Evolutionary conservation across 2,329 filamentous ascomycete genomes (phyloP).

Genomic region (Periconia sp.): DNA sequence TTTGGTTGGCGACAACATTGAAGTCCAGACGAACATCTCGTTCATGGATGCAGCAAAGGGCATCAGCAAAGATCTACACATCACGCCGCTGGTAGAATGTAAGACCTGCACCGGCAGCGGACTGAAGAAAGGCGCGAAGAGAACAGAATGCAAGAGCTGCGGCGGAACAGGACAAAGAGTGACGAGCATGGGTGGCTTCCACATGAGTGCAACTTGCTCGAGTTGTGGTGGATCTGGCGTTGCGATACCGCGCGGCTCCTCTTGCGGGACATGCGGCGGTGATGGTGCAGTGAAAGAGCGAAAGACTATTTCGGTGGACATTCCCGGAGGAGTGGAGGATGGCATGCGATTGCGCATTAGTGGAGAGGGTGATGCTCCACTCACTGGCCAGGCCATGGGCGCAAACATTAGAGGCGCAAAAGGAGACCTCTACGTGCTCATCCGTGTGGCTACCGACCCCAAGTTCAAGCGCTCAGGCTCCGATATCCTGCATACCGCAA

Average conservation of each 20-base stretch:
- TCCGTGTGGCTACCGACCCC: slow-evolving; percentile 85
- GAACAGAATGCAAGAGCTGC: slow-evolving; percentile 77
- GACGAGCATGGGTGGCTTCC: slow-evolving; percentile 92
- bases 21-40: slow-evolving; percentile 88
- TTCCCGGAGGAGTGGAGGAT: slow-evolving; percentile 94
- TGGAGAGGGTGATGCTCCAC: slow-evolving; percentile 85
- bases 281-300: slow-evolving; percentile 83
- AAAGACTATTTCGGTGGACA: slow-evolving; percentile 86
- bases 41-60: slow-evolving; percentile 98
- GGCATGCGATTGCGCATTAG: slow-evolving; percentile 89
- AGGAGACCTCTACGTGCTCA: slow-evolving; percentile 90
- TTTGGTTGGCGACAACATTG: slow-evolving; percentile 92
- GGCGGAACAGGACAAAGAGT: slow-evolving; percentile 86
- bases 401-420: slow-evolving; percentile 69
- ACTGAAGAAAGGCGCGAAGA: slow-evolving; percentile 78
- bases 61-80: slow-evolving; percentile 82
- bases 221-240: slow-evolving; percentile 81
- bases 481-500: slow-evolving; percentile 91
- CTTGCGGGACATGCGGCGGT: slow-evolving; percentile 81
- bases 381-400: slow-evolving; percentile 72
- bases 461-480: slow-evolving; percentile 88
- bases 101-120: slow-evolving; percentile 83
- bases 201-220: slow-evolving; percentile 90
- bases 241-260: slow-evolving; percentile 76
- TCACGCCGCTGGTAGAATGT: slow-evolving; percentile 82